Conservation (phyloP, 2,329 filamentous ascomycete species). For the Teratosphaeriaceae sp. region DNA sequence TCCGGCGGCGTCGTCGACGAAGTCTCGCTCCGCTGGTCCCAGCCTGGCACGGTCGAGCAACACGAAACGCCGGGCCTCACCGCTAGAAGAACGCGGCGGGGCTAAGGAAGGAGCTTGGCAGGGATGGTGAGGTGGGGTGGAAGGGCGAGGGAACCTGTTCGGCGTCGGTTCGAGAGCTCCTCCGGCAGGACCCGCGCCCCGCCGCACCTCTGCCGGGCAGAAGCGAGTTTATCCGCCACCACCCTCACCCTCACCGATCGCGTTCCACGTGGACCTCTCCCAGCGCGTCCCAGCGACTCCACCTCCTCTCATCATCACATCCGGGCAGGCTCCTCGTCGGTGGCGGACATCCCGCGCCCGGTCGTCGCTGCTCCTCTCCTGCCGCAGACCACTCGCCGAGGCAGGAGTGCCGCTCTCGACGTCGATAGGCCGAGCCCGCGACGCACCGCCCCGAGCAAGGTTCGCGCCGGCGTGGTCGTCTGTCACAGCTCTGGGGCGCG, state of each 20-base stretch:
- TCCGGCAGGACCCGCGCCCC: constrained; percentile 3
- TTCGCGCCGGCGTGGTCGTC: constrained; percentile 1
- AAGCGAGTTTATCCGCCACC: neutral
- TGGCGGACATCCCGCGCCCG: no score
- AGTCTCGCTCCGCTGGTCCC: no score
- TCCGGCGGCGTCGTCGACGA: no score
- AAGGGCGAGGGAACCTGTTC: constrained; percentile 15
- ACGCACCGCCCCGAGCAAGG: constrained; percentile 7
- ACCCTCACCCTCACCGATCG: neutral
- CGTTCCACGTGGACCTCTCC: no score
- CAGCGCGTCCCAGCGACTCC: no score
- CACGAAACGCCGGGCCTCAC: constrained; percentile 14
- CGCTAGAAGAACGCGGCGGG: constrained; percentile 10
- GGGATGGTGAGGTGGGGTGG: constrained; percentile 1
- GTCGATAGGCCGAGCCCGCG: no score
- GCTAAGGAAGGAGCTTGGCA: neutral
- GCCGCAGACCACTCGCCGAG: no score
- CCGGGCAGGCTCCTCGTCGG: neutral
- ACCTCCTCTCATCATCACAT: neutral
- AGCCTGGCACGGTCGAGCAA: neutral
- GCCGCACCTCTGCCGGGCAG: neutral
- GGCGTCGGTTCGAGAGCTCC: constrained; percentile 7
- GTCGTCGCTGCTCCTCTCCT: no score
- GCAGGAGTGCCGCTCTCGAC: no score
- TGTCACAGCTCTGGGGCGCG: neutral